These are phyloP conservation scores for Teratosphaeria gauchensis DNA, from an alignment of 2,329 filamentous ascomycete genomes.

Conservation along the genomic window DNA sequence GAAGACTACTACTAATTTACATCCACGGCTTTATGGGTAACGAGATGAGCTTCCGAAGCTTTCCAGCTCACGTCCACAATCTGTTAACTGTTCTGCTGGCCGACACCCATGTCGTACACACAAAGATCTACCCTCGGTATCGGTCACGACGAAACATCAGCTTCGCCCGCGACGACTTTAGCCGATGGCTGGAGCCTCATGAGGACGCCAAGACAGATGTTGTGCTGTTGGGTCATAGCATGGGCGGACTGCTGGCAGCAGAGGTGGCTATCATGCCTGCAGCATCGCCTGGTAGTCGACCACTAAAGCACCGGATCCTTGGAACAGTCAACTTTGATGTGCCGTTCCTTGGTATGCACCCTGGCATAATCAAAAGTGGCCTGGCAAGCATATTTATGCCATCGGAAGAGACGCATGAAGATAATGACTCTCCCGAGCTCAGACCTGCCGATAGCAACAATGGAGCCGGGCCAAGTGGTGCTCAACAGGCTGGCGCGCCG, in stretches of 20 bases:
- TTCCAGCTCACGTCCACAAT: slow-evolving; percentile 78
- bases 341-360: slow-evolving; percentile 80
- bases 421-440: slow-evolving; percentile 5
- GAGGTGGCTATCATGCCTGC: slow-evolving; percentile 59
- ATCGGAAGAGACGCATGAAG: slow-evolving; percentile 28
- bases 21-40: slow-evolving; percentile 88
- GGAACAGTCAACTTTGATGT: slow-evolving; percentile 77
- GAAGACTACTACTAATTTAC: slow-evolving; percentile 65
- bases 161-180: slow-evolving; percentile 73
- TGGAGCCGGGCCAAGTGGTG: not conserved
- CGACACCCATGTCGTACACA: slow-evolving; percentile 71
- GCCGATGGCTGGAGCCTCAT: slow-evolving; percentile 69
- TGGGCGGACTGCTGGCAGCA: slow-evolving; percentile 75
- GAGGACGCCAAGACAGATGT: slow-evolving; percentile 66
- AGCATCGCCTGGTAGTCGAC: slow-evolving; percentile 21
- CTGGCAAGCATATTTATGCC: slow-evolving; percentile 63
- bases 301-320: slow-evolving; percentile 64
- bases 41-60: slow-evolving; percentile 76
- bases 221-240: slow-evolving; percentile 76
- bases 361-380: slow-evolving; percentile 73
- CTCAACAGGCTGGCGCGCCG: not conserved
- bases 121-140: slow-evolving; percentile 76
- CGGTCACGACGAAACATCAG: slow-evolving; percentile 64
- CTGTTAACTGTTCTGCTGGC: slow-evolving; percentile 56
- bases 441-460: not conserved